Evolutionary conservation across 768 basidiomycete genomes (phyloP).

Genomic region (Termitomyces sp.): DNA sequence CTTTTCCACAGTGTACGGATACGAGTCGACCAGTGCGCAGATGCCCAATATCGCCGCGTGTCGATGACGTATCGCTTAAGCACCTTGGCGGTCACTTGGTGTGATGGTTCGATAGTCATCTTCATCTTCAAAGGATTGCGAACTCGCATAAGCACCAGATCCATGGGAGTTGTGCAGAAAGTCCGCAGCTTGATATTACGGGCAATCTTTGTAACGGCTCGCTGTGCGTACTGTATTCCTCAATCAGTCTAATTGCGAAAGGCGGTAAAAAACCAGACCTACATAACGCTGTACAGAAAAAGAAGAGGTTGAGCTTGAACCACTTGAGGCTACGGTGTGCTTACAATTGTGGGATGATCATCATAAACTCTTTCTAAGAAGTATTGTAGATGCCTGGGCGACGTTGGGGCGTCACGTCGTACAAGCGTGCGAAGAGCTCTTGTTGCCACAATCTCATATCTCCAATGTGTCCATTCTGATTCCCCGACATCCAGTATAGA

Average conservation of each 20-base stretch:
- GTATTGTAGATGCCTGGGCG: constrained; percentile 43
- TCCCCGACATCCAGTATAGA: constrained; percentile 57
- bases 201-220: constrained; percentile 72
- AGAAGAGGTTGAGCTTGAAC: not conserved
- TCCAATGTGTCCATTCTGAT: constrained; percentile 69
- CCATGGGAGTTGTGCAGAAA: constrained; percentile 47
- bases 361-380: constrained; percentile 59
- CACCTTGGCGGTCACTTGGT: constrained; percentile 49
- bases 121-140: constrained; percentile 62
- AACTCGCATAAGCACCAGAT: constrained; percentile 56
- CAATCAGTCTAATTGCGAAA: not conserved
- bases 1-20: constrained; percentile 91
- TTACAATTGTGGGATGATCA: constrained; percentile 62
- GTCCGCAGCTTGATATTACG: constrained; percentile 82
- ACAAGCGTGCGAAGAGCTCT: constrained; percentile 65
- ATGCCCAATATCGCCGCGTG: constrained; percentile 95
- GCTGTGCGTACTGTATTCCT: constrained; percentile 53
- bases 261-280: constrained; percentile 17
- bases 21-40: constrained; percentile 89
- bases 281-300: constrained; percentile 49
- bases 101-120: constrained; percentile 44
- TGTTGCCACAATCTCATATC: constrained; percentile 67
- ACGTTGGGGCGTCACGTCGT: constrained; percentile 55
- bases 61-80: constrained; percentile 67
- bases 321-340: constrained; percentile 17